These are phyloP conservation scores for Aureobasidium sp. DNA, from an alignment of 2,329 filamentous ascomycete species.

Conservation along the genomic window DNA sequence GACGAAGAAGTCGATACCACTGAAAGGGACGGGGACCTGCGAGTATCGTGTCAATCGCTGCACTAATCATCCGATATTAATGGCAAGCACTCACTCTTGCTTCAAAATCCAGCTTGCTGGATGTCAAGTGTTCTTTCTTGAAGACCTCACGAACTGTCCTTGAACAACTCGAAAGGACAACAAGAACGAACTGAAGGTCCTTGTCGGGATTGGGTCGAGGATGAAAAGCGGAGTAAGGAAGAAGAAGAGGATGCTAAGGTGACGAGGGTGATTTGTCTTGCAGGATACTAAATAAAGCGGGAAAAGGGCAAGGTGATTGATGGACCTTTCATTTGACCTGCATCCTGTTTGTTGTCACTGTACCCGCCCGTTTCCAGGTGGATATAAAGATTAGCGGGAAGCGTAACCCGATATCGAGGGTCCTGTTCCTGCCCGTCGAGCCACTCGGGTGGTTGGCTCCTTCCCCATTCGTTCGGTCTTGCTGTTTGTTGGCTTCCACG, in stretches of 20 bases:
- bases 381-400: conserved; percentile 6
- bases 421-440: background rate
- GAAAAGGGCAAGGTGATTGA: background rate
- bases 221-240: conserved; percentile 4
- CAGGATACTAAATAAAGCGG: conserved; percentile 7
- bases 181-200: conserved; percentile 19
- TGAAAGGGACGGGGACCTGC: conserved; percentile 19
- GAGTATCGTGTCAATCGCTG: background rate
- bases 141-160: conserved; percentile 20
- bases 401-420: background rate
- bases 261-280: conserved; percentile 10
- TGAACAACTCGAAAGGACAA: conserved; percentile 22
- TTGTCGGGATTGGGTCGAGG: conserved; percentile 5
- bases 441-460: conserved; percentile 13
- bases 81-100: conserved; percentile 17
- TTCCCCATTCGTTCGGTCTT: background rate
- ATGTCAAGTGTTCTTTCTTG: conserved; percentile 19
- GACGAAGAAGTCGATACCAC: conserved; percentile 14
- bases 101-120: conserved; percentile 21
- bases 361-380: conserved; percentile 15
- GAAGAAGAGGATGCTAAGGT: conserved; percentile 12
- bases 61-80: background rate
- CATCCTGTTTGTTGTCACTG: conserved; percentile 14
- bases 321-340: conserved; percentile 14
- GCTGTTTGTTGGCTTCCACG: background rate